Evolutionary conservation across 257 asterid species (phyloP).

Genomic region (Jaltomata sinuosa): DNA sequence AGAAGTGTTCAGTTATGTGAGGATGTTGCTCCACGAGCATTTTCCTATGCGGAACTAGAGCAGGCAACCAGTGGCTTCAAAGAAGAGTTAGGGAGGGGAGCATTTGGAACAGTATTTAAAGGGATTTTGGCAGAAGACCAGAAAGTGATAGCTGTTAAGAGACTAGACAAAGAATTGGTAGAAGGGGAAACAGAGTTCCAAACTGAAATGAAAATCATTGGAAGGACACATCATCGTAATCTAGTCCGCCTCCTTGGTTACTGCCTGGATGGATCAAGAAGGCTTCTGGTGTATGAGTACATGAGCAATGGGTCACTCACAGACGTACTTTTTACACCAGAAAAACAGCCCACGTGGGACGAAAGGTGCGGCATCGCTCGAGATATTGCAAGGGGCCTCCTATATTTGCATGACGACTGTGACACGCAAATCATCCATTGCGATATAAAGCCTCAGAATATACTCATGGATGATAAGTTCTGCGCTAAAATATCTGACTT

Average conservation of each 20-base stretch:
- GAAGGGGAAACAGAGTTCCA: constrained; percentile 38
- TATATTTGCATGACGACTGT: constrained; percentile 54
- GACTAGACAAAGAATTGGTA: constrained; percentile 19
- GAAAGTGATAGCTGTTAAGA: constrained; percentile 37
- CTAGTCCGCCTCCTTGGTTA: constrained; percentile 44
- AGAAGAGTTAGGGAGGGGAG: constrained; percentile 41
- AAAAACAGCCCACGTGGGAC: constrained; percentile 24
- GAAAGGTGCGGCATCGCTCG: constrained; percentile 21
- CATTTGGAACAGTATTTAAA: constrained; percentile 38
- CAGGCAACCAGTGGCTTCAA: constrained; percentile 31
- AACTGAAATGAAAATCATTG: constrained; percentile 36
- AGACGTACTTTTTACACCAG: constrained; percentile 16
- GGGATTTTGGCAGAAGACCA: constrained; percentile 12
- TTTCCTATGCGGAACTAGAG: constrained; percentile 18
- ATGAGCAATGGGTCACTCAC: constrained; percentile 52
- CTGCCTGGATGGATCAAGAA: constrained; percentile 31
- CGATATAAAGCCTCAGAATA: constrained; percentile 55
- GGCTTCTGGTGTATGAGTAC: constrained; percentile 38
- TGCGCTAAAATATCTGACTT: constrained; percentile 43
- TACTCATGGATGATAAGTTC: constrained; percentile 34
- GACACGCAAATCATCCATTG: constrained; percentile 51
- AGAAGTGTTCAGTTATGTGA: constrained; percentile 4
- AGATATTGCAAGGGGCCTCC: constrained; percentile 41
- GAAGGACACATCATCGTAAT: constrained; percentile 40
- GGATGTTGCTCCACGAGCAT: constrained; percentile 19